Conservation (phyloP, 495 filamentous ascomycete species). For the Neurospora sp. region DNA sequence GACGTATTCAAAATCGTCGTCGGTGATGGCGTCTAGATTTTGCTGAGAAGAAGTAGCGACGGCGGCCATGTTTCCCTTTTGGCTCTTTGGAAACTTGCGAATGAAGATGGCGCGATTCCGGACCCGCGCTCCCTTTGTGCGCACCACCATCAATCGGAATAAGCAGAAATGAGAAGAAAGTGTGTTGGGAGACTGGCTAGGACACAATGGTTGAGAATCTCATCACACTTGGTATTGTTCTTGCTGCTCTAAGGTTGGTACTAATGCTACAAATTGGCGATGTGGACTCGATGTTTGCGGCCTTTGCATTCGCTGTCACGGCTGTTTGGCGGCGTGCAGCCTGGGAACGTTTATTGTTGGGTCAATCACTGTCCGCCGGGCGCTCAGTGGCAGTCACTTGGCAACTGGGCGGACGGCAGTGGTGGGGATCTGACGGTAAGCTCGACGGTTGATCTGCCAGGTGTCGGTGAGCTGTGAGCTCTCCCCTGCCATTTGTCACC, state of each 20-base stretch:
- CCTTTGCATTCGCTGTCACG: neutral
- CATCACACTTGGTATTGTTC: slow-evolving; percentile 2
- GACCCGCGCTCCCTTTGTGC: slow-evolving; percentile 6
- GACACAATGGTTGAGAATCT: neutral
- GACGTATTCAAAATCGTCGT: slow-evolving; percentile 7
- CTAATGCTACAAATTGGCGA: neutral
- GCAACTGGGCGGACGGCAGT: too few species aligned
- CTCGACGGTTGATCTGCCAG: neutral
- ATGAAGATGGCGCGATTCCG: slow-evolving; percentile 7
- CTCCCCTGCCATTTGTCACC: neutral
- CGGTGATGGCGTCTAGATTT: neutral
- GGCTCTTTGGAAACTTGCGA: neutral
- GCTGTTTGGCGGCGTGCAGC: neutral
- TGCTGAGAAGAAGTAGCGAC: neutral
- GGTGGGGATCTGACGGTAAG: neutral
- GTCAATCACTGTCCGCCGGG: neutral
- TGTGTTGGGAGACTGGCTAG: neutral
- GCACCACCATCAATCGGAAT: neutral
- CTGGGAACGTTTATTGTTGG: neutral
- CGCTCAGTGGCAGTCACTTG: too few species aligned
- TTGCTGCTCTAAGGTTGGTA: neutral
- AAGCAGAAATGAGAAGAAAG: neutral
- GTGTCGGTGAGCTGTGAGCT: neutral
- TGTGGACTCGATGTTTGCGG: neutral
- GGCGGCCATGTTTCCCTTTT: neutral